Percentiles rank a stretch among this genome's conserved stretches.
Conservation (phyloP, 257 asterid species). For the Solanum appendiculatum region DNA sequence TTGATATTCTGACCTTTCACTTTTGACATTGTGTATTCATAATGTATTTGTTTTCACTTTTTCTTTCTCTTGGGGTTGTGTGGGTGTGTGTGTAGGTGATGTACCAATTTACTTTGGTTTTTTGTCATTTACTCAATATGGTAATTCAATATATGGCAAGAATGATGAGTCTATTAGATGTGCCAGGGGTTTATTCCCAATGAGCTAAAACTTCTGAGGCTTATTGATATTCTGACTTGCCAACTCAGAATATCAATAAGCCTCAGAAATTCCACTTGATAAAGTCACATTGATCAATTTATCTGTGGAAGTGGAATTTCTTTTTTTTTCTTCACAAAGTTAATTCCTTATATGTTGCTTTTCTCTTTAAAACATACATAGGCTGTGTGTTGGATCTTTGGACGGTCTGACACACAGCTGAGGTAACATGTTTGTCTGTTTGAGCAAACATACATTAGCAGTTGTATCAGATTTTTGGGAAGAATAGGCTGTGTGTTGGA, state of each 20-base stretch:
- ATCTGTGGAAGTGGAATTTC: too few relatives aligned
- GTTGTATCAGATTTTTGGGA: too few relatives aligned
- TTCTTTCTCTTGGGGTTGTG: not conserved
- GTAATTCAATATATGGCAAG: not conserved
- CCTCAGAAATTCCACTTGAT: too few relatives aligned
- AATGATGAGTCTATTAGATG: not conserved
- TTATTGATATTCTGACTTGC: not conserved
- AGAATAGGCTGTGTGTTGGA: too few relatives aligned
- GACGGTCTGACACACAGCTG: not conserved
- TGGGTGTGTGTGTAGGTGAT: not conserved
- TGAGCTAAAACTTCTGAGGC: not conserved
- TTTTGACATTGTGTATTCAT: too few relatives aligned
- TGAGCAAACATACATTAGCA: too few relatives aligned
- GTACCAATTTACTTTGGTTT: not conserved
- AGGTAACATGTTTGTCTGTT: too few relatives aligned
- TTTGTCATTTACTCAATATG: not conserved
- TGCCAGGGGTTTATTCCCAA: not conserved
- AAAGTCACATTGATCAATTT: too few relatives aligned
- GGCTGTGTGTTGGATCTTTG: not conserved
- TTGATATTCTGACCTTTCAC: slow-evolving; percentile 25
- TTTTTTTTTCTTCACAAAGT: not conserved
- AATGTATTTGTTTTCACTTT: not conserved
- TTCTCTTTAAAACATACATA: too few relatives aligned
- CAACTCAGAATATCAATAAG: too few relatives aligned
- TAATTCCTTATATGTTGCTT: not conserved